These are phyloP conservation scores for Musa itinerans DNA, from an alignment of 176 grass and related monocot species.

Conservation along the genomic window DNA sequence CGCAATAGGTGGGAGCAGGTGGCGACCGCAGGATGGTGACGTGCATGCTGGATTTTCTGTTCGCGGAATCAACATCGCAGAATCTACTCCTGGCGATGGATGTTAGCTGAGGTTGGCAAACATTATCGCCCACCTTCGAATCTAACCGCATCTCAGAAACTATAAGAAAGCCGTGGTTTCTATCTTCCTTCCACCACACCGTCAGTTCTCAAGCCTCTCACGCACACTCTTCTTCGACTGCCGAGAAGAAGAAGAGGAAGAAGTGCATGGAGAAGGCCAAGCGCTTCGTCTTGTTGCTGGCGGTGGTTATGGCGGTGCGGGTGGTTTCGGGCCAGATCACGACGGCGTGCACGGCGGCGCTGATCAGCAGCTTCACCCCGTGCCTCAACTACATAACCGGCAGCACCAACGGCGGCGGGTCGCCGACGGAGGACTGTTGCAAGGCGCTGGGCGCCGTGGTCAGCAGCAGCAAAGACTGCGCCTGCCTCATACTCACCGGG, in stretches of 20 bases:
- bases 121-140: not conserved
- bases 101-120: not conserved
- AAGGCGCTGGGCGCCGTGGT: constrained; percentile 31
- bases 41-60: no score
- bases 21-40: no score
- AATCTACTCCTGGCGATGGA: no score
- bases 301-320: not conserved
- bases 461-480: constrained; percentile 43
- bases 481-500: constrained; percentile 65
- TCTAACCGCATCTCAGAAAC: no score
- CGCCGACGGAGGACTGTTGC: constrained; percentile 62
- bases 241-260: no score
- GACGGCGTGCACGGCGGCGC: constrained; percentile 43
- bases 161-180: no score
- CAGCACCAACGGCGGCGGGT: constrained; percentile 56
- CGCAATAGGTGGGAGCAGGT: no score
- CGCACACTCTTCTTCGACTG: no score
- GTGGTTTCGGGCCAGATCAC: constrained; percentile 35
- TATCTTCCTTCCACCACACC: no score
- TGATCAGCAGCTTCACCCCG: constrained; percentile 67
- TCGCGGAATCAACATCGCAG: no score
- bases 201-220: no score
- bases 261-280: not conserved
- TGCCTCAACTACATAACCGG: constrained; percentile 66
- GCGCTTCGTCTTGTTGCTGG: not conserved